Evolutionary conservation across 768 basidiomycete genomes (phyloP), one percentile per base, ranked within the genome.

Genomic region (Cubamyces lactineus): DNA sequence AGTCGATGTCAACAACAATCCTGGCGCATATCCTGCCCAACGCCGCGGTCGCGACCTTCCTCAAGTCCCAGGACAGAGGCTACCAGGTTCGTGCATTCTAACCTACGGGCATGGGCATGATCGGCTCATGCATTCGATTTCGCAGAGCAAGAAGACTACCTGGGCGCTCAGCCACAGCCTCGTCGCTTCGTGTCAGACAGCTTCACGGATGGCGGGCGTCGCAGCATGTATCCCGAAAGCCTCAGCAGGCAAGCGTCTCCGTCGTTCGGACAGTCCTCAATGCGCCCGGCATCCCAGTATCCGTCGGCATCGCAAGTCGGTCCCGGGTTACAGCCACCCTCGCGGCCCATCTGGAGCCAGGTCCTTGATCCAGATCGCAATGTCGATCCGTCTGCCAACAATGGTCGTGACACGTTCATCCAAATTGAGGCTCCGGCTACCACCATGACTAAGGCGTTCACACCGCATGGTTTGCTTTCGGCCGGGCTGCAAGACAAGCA

Each of bases 401-500:
- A 45, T 41, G n/a, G 15, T 52, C 71, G 72, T 68, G 83, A 84
- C 52, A 86, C 86, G 7, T 89, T 89, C 70, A 86, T 96, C 28
- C 91, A 91, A 68, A 79, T 94, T 26, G 91, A 93, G 53, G 80
- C 83, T 9, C 73, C 86, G 5, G 80, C 86, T 0, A 85, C 88
- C 57, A 84, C 83, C 19, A 88, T 94, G 82, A 96, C 92, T 11
- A 96, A 96, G 71, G 95, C 95, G 1, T 97, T 98, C 71, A 90
- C 92, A 0, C 94, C 96, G 3, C 94, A 96, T 63, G 97, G 97
- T 8, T 78, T 99, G 16, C 85, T 99, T 42, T 95, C 94, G 60
- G 94, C 94, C 56, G 97, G 97, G 40, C 80, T 98, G 66, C 93
- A 96, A 70, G 96, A 98, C 73, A 94, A 94, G 73, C 89, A 96